Evolutionary conservation across 2,329 filamentous ascomycete species (phyloP), one percentile per base, ranked within the genome.

Genomic region (Triangularia verruculosa): DNA sequence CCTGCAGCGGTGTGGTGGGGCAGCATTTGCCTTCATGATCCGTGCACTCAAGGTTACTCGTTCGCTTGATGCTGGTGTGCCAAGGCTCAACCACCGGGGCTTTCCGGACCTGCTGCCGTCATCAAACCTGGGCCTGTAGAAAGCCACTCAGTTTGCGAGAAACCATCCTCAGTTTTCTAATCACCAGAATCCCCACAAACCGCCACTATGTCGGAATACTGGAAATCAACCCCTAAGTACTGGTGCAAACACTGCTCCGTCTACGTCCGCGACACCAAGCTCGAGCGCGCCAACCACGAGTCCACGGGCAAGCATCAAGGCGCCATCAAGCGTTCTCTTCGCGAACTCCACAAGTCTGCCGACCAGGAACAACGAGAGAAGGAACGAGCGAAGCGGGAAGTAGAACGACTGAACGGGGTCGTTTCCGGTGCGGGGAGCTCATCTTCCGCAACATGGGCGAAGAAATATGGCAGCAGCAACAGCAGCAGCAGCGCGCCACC

Each of bases 221-320:
- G 95, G 95, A 98, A 98, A 76, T 97, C 94, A 20, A 97, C 93
- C 76, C 93, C 93, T 5, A 94, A 90, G 75, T 96, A 96, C 80
- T 98, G 93, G 93, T 99, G 95, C 86, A 98, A 98, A 77, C 92
- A 97, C 81, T 99, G 95, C 85, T 86, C 87, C 74, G 86, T 85
- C 74, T 98, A 88, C 77, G 91, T 99, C 57, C 91, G 92, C 78
- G 95, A 99, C 81, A 97, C 93, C 22, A 89, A 92, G 70, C 87
- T 97, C 76, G 93, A 97, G 76, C 90, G 89, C 70, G 84, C 88
- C 68, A 94, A 97, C 77, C 93, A 97, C 78, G 93, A 97, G 77
- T 86, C 90, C 25, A 96, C 92, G 0, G 89, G 81, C 13, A 92
- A 89, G 75, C 93, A 97, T 76, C 92, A 97, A 78, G 86, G 87